Conservation (phyloP, 805 yeast species). For the Barnettozyma vustinii region DNA sequence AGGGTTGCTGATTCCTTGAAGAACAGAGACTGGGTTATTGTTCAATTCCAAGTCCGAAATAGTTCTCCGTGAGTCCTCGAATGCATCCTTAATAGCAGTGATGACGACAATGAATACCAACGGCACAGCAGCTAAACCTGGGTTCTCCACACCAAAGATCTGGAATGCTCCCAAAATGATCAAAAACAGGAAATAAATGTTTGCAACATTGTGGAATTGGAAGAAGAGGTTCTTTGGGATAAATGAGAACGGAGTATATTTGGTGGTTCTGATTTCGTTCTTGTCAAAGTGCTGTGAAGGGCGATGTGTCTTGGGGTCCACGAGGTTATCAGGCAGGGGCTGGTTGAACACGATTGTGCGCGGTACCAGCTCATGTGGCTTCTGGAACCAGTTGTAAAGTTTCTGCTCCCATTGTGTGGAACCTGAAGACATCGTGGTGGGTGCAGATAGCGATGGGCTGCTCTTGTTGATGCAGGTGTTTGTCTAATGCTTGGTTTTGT, state of each 20-base stretch:
- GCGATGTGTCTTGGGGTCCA: slow-evolving; percentile 5
- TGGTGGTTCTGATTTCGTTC: slow-evolving; percentile 90
- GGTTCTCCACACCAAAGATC: slow-evolving; percentile 77
- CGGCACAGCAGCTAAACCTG: slow-evolving; percentile 73
- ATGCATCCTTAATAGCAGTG: slow-evolving; percentile 74
- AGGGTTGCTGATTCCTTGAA: slow-evolving; percentile 46
- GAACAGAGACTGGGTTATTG: slow-evolving; percentile 63
- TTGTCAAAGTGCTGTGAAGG: slow-evolving; percentile 7
- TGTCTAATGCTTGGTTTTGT: neutral
- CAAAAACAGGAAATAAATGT: slow-evolving; percentile 75
- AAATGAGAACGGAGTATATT: slow-evolving; percentile 87
- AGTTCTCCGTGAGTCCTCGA: slow-evolving; percentile 77
- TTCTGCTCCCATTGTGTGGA: neutral
- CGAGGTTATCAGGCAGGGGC: slow-evolving; percentile 1
- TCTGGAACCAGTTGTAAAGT: slow-evolving; percentile 2
- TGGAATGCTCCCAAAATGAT: slow-evolving; percentile 74
- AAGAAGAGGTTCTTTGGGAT: slow-evolving; percentile 75
- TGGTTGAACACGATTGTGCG: slow-evolving; percentile 9
- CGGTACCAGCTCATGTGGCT: slow-evolving; percentile 4
- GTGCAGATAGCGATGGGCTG: neutral
- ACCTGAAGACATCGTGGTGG: neutral
- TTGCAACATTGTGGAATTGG: slow-evolving; percentile 88
- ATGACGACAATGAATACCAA: slow-evolving; percentile 69
- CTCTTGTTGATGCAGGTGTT: neutral
- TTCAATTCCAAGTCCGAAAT: slow-evolving; percentile 66